Evolutionary conservation across 768 basidiomycete genomes (phyloP).

Genomic region (Tulasnella sp.): DNA sequence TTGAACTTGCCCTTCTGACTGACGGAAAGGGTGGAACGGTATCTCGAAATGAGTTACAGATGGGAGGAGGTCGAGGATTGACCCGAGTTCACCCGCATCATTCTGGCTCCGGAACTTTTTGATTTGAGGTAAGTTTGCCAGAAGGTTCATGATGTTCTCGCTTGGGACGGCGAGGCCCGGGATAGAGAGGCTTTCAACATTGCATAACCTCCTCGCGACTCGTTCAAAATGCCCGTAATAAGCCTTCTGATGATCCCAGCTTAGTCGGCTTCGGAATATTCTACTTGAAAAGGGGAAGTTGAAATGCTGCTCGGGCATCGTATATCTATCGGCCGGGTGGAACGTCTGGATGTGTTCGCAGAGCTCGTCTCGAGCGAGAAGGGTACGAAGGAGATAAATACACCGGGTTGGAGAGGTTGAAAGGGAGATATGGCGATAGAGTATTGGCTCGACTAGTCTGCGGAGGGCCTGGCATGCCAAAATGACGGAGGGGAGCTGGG

Average conservation of each 20-base stretch:
- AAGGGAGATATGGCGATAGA: conserved; percentile 17
- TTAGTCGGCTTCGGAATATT: not conserved
- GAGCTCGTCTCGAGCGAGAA: not conserved
- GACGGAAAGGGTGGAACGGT: not conserved
- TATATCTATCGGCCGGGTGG: not conserved
- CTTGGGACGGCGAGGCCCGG: not conserved
- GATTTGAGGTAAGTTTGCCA: not conserved
- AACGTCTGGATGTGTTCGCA: not conserved
- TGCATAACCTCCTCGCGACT: not conserved
- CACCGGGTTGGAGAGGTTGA: not conserved
- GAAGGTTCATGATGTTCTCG: too few species aligned
- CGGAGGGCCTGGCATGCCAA: not conserved
- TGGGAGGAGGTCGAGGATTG: not conserved
- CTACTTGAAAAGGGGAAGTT: not conserved
- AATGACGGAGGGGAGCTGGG: not conserved
- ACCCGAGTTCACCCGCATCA: not conserved
- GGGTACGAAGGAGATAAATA: conserved; percentile 7
- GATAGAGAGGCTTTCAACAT: conserved; percentile 9
- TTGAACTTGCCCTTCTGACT: not conserved
- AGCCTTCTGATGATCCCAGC: not conserved
- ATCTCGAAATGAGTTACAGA: not conserved
- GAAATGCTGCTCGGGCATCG: too few species aligned
- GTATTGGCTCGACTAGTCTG: not conserved
- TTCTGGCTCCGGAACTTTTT: not conserved
- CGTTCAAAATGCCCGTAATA: not conserved